Evolutionary conservation across 1,284 basidiomycete species (phyloP).

Genomic region (Pulchroboletus neoregius): DNA sequence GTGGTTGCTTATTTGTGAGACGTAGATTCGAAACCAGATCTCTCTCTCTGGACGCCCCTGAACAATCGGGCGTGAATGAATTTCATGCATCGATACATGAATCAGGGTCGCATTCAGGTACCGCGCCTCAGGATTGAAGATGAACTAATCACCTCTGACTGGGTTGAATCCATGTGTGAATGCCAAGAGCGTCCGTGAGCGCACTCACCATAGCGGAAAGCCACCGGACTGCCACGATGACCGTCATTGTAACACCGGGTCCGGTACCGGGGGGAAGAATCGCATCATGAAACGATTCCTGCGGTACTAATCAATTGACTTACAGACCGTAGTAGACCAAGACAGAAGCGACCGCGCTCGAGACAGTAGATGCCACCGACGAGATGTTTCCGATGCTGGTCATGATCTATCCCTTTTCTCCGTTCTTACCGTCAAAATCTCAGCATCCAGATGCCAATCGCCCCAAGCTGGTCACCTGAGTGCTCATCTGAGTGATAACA

Average conservation of each 20-base stretch:
- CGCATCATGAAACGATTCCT: slow-evolving; percentile 11
- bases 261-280: slow-evolving; percentile 23
- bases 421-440: slow-evolving; percentile 15
- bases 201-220: neutral
- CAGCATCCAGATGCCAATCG: slow-evolving; percentile 8
- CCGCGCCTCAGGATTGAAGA: slow-evolving; percentile 12
- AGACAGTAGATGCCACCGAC: slow-evolving; percentile 10
- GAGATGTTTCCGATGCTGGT: slow-evolving; percentile 12
- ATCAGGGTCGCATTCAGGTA: slow-evolving; percentile 31
- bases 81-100: slow-evolving; percentile 20
- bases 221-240: slow-evolving; percentile 9
- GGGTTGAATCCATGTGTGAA: neutral
- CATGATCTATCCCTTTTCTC: slow-evolving; percentile 8
- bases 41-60: slow-evolving; percentile 18
- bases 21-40: slow-evolving; percentile 25
- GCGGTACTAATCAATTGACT: slow-evolving; percentile 7
- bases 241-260: slow-evolving; percentile 13
- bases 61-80: slow-evolving; percentile 25
- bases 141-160: slow-evolving; percentile 15
- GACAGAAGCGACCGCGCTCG: slow-evolving; percentile 14
- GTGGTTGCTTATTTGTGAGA: slow-evolving; percentile 10
- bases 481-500: slow-evolving; percentile 4
- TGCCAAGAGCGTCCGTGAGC: neutral
- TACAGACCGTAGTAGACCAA: slow-evolving; percentile 7
- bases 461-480: slow-evolving; percentile 4